These are phyloP conservation scores for Paraphoma sp. DNA, from an alignment of 2,329 filamentous ascomycete genomes.

Conservation along the genomic window DNA sequence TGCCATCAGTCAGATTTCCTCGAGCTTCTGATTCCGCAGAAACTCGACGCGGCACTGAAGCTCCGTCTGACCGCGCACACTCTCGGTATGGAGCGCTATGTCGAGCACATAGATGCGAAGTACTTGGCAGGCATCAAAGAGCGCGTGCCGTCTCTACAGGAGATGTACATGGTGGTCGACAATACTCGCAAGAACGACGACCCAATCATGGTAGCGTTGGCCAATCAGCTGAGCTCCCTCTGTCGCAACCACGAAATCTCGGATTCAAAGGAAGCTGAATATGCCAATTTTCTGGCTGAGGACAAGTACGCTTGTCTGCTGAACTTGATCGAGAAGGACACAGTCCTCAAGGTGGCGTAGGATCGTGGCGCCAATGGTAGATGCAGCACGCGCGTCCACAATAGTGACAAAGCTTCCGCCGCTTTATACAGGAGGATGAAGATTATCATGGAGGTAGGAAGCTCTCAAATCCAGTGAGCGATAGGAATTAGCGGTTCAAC, in stretches of 20 bases:
- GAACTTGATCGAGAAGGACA: slow-evolving; percentile 1
- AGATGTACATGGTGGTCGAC: slow-evolving; percentile 4
- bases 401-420: too few species aligned
- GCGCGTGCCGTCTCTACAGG: neutral
- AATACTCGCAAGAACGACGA: slow-evolving; percentile 2
- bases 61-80: slow-evolving; percentile 6
- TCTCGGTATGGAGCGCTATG: slow-evolving; percentile 10
- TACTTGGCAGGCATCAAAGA: neutral
- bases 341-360: neutral
- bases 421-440: too few species aligned
- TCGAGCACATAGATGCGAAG: slow-evolving; percentile 1
- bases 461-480: too few species aligned
- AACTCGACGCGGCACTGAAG: neutral
- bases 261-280: neutral
- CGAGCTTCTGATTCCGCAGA: neutral
- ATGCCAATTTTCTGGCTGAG: neutral
- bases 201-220: slow-evolving; percentile 5
- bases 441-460: too few species aligned
- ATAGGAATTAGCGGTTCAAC: too few species aligned
- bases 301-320: slow-evolving; percentile 1
- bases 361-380: neutral
- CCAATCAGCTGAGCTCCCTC: slow-evolving; percentile 7
- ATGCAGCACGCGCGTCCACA: neutral
- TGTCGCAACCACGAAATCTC: slow-evolving; percentile 4
- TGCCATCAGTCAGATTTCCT: slow-evolving; percentile 1